A percentile compares a stretch with the other conserved stretches of the same genome.
Conservation (phyloP, 176 grass and related monocot species). For the Triticum urartu region DNA sequence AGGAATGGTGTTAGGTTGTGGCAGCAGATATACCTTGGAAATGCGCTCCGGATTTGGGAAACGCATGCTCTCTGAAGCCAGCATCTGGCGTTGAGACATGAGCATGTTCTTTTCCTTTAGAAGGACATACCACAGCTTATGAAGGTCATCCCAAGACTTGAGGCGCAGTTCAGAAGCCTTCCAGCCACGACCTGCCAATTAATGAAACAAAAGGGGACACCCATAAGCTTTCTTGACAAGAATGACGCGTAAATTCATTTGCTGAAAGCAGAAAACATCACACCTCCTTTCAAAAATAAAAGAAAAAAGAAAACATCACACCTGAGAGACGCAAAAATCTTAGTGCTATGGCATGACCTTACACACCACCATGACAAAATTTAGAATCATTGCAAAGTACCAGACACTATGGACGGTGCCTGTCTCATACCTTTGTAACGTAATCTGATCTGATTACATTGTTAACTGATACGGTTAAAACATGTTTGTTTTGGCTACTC, state of each 20-base stretch:
- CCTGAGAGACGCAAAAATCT: too few relatives aligned
- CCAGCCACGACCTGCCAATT: slow-evolving; percentile 73
- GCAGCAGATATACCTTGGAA: slow-evolving; percentile 62
- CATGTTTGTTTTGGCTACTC: too few relatives aligned
- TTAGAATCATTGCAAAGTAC: too few relatives aligned
- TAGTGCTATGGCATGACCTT: too few relatives aligned
- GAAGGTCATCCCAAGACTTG: slow-evolving; percentile 95
- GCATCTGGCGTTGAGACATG: slow-evolving; percentile 90
- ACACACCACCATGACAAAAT: too few relatives aligned
- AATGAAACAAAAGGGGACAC: not conserved
- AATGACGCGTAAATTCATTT: not conserved
- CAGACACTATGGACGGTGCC: too few relatives aligned
- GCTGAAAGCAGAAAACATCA: not conserved
- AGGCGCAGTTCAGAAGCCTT: slow-evolving; percentile 86
- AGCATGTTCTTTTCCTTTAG: slow-evolving; percentile 98
- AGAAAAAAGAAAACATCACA: too few relatives aligned
- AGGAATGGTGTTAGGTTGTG: not conserved
- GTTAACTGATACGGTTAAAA: too few relatives aligned
- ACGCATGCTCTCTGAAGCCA: slow-evolving; percentile 61
- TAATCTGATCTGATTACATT: too few relatives aligned
- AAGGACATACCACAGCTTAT: slow-evolving; percentile 91
- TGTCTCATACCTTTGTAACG: too few relatives aligned
- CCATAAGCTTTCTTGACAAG: not conserved
- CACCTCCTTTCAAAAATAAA: not conserved
- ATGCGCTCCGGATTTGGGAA: slow-evolving; percentile 88